Evolutionary conservation across 257 asterid genomes (phyloP).

Genomic region (Solanum rostratum): DNA sequence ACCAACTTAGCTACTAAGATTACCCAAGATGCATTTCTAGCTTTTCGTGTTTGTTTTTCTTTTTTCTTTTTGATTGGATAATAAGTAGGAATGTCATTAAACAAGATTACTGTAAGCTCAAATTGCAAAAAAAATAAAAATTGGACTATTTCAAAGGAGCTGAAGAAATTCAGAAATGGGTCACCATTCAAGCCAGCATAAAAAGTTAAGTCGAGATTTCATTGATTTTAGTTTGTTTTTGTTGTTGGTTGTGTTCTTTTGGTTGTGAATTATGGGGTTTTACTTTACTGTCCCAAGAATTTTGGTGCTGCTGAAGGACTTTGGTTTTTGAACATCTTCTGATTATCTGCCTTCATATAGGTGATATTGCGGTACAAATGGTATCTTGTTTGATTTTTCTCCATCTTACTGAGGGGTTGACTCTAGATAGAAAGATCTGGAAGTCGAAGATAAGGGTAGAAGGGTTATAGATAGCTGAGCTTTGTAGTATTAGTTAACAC

Average conservation of each 20-base stretch:
- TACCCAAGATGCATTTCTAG: accelerated
- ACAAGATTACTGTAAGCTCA: background rate
- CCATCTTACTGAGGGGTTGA: no score
- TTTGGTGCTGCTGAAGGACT: background rate
- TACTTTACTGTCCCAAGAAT: background rate
- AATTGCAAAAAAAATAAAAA: background rate
- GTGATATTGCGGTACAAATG: background rate
- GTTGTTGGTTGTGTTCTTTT: background rate
- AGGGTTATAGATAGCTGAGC: no score
- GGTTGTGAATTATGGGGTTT: background rate
- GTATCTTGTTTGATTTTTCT: background rate
- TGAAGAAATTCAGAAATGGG: background rate
- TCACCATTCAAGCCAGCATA: background rate
- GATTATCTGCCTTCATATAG: background rate
- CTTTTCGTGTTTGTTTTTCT: background rate
- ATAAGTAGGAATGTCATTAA: background rate
- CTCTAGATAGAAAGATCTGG: no score
- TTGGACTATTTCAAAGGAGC: background rate
- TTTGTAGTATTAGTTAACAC: no score
- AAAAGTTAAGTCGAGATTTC: background rate
- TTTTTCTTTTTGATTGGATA: background rate
- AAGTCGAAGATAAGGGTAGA: no score
- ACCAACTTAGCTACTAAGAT: background rate
- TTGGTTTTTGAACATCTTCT: background rate
- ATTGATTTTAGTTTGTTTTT: background rate